phyloP scores from a whole-genome alignment of 768 basidiomycete genomes.

The Psilocybe sp. region DNA sequence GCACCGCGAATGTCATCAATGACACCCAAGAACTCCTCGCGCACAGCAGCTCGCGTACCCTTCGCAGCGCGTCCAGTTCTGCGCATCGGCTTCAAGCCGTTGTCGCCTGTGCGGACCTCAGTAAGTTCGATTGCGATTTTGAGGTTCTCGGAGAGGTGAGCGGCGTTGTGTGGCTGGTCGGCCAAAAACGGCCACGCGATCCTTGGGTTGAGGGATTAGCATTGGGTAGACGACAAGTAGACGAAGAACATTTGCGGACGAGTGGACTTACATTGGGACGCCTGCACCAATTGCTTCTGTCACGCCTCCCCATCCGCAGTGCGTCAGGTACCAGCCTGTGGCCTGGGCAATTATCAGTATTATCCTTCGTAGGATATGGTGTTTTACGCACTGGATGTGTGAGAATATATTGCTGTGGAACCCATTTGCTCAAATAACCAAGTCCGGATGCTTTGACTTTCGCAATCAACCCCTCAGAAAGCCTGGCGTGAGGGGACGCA shows the following conservation, averaged over 20 bases:
- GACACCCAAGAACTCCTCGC: slow-evolving; percentile 5
- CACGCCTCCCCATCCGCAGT: slow-evolving; percentile 13
- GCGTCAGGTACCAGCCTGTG: slow-evolving; percentile 15
- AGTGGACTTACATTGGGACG: slow-evolving; percentile 7
- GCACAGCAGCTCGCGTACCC: slow-evolving; percentile 10
- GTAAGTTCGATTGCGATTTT: slow-evolving; percentile 10
- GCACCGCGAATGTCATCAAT: slow-evolving; percentile 5
- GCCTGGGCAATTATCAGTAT: slow-evolving; percentile 1
- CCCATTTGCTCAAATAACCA: not conserved
- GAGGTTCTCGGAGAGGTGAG: slow-evolving; percentile 3
- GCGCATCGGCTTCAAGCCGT: slow-evolving; percentile 8
- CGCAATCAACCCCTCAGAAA: slow-evolving; percentile 1
- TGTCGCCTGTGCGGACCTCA: slow-evolving; percentile 9
- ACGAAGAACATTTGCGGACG: not conserved
- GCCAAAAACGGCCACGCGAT: slow-evolving; percentile 12
- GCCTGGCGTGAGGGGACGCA: slow-evolving; percentile 9
- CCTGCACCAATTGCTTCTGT: slow-evolving; percentile 9
- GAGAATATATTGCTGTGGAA: not conserved
- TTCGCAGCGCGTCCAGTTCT: slow-evolving; percentile 1
- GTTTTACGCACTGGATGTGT: not conserved
- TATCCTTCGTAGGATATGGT: not conserved
- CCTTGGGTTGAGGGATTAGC: not conserved
- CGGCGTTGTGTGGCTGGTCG: slow-evolving; percentile 10
- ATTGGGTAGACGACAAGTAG: too few relatives aligned
- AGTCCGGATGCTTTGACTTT: not conserved